These are phyloP conservation scores for Lachnellula subtilissima DNA, from an alignment of 2,329 filamentous ascomycete species.

Conservation along the genomic window DNA sequence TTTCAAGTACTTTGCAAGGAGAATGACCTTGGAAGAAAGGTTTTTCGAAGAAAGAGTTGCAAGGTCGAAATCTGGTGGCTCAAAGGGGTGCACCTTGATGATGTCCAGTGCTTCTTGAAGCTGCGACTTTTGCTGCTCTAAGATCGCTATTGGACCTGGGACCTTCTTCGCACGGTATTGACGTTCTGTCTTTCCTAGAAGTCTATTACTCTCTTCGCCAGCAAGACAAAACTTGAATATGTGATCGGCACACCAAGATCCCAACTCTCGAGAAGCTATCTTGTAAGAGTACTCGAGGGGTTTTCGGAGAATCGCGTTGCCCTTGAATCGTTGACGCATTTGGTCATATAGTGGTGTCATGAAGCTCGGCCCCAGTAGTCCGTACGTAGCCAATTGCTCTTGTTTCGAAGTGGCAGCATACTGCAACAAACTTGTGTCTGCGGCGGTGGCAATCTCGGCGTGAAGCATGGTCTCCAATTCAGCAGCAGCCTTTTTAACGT, in stretches of 20 bases:
- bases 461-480: constrained; percentile 74
- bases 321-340: constrained; percentile 48
- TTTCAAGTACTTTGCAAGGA: constrained; percentile 56
- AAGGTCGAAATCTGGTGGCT: constrained; percentile 28
- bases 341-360: constrained; percentile 60
- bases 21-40: constrained; percentile 69
- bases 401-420: constrained; percentile 57
- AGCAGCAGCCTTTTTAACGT: constrained; percentile 64
- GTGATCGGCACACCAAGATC: constrained; percentile 78
- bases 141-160: constrained; percentile 31
- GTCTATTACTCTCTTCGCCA: constrained; percentile 55
- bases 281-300: constrained; percentile 47
- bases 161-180: constrained; percentile 31
- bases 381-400: constrained; percentile 52
- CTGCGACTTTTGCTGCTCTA: constrained; percentile 49
- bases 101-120: constrained; percentile 55
- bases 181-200: constrained; percentile 52
- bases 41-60: constrained; percentile 13
- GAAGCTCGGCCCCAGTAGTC: constrained; percentile 43
- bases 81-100: constrained; percentile 49
- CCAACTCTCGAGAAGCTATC: constrained; percentile 59
- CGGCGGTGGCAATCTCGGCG: constrained; percentile 75
- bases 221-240: constrained; percentile 70
- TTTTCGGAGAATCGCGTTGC: constrained; percentile 38
- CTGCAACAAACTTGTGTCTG: constrained; percentile 53